Evolutionary conservation across 139 green algal genomes (phyloP).

Genomic region (Auxenochlorella pyrenoidosa): DNA sequence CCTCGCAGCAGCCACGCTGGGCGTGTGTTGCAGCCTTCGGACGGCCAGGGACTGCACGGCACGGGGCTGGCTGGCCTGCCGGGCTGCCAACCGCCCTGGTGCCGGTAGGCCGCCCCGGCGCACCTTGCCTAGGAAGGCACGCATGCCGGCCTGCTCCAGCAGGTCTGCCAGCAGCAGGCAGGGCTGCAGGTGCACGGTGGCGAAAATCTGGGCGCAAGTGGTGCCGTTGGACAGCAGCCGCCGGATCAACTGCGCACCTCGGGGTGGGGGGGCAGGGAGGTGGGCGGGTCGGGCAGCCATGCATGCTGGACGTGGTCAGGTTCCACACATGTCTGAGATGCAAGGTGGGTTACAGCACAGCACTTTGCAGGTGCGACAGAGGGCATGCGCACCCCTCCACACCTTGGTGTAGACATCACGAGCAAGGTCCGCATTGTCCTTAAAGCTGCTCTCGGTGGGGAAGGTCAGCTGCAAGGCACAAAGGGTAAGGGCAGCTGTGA

Average conservation of each 20-base stretch:
- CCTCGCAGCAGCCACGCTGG: background rate
- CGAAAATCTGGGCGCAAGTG: slow-evolving; percentile 59
- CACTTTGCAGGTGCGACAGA: background rate
- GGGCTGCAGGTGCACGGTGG: slow-evolving; percentile 59
- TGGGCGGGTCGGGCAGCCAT: too few species aligned
- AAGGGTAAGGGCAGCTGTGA: background rate
- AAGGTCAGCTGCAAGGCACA: slow-evolving; percentile 50
- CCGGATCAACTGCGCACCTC: background rate
- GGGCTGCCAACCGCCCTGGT: too few species aligned
- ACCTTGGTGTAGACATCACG: slow-evolving; percentile 32
- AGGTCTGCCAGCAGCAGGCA: slow-evolving; percentile 57
- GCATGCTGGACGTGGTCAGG: background rate
- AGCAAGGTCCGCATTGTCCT: slow-evolving; percentile 17
- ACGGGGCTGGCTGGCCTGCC: background rate
- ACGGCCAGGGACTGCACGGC: too few species aligned
- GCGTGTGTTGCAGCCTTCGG: background rate
- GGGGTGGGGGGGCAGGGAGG: background rate
- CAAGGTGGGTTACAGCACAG: too few species aligned
- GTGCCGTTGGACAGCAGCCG: slow-evolving; percentile 50
- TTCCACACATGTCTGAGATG: too few species aligned
- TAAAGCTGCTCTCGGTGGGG: slow-evolving; percentile 38
- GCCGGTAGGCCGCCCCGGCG: too few species aligned
- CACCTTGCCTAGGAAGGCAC: slow-evolving; percentile 74
- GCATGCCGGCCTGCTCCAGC: slow-evolving; percentile 53
- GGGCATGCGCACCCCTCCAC: background rate